phyloP scores from a whole-genome alignment of 2,329 filamentous ascomycete species.

The Microcyclosporella mali region DNA sequence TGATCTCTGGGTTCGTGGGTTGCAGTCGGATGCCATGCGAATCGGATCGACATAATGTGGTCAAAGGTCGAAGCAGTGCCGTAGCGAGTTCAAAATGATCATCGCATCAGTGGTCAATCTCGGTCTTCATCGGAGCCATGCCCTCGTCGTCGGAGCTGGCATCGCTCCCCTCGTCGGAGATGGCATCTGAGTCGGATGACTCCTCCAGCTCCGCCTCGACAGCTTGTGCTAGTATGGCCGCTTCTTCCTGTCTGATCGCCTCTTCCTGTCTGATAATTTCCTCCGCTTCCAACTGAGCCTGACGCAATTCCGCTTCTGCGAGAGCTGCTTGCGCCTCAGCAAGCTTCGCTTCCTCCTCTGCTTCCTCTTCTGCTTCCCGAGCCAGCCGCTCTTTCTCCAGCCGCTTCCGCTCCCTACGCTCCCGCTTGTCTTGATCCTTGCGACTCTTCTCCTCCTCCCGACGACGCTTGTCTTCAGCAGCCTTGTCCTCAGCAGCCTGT shows the following conservation, averaged over 20 bases:
- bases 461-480: slow-evolving; percentile 1
- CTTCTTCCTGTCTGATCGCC: background rate
- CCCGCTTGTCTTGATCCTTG: slow-evolving; percentile 1
- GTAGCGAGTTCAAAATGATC: no score
- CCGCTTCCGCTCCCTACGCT: slow-evolving; percentile 1
- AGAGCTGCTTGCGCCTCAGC: background rate
- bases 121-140: no score
- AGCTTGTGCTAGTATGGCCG: background rate
- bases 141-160: no score
- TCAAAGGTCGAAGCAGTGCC: background rate
- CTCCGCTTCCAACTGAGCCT: slow-evolving; percentile 3
- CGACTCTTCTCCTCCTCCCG: slow-evolving; percentile 11
- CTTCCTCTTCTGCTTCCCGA: background rate
- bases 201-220: slow-evolving; percentile 8
- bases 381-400: background rate
- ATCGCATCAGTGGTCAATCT: no score
- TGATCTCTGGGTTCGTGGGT: no score
- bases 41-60: no score
- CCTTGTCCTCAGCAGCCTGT: slow-evolving; percentile 4
- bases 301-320: background rate
- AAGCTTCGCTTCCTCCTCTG: background rate
- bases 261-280: slow-evolving; percentile 11
- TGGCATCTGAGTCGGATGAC: background rate
- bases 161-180: no score
- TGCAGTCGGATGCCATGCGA: no score